phyloP scores from a whole-genome alignment of 164 flowering plant species.

The Berberis thunbergii region DNA sequence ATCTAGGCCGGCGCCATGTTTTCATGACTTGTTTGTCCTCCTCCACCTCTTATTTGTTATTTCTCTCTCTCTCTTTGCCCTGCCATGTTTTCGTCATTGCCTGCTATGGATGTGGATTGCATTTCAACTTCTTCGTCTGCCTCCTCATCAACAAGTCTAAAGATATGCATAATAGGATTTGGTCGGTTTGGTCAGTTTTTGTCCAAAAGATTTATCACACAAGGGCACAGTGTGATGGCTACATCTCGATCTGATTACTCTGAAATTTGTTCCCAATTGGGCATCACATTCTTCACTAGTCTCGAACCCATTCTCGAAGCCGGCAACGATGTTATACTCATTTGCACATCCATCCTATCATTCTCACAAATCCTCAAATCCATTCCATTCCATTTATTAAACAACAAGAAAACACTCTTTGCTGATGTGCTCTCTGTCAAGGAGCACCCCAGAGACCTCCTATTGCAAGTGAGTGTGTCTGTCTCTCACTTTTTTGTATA shows the following conservation, averaged over 20 bases:
- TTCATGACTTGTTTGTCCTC: no score
- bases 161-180: conserved; percentile 60
- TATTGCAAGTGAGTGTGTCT: conserved; percentile 31
- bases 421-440: conserved; percentile 80
- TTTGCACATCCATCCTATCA: conserved; percentile 68
- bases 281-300: conserved; percentile 47
- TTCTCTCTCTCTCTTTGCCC: no score
- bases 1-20: no score
- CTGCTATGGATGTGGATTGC: no score
- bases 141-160: conserved; percentile 18
- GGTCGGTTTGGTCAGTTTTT: conserved; percentile 68
- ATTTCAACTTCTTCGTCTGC: no score
- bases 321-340: conserved; percentile 46
- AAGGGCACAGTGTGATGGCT: conserved; percentile 56
- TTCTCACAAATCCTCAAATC: conserved; percentile 32
- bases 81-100: no score
- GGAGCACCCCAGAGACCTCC: conserved; percentile 45
- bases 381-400: conserved; percentile 33
- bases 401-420: conserved; percentile 33
- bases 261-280: conserved; percentile 27
- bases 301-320: conserved; percentile 26
- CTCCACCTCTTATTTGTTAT: no score
- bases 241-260: conserved; percentile 62
- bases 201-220: conserved; percentile 45
- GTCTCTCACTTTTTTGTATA: background rate